Base-by-base conservation (phyloP, 1,139 yeast species). In the Taphrina betulina region DNA sequence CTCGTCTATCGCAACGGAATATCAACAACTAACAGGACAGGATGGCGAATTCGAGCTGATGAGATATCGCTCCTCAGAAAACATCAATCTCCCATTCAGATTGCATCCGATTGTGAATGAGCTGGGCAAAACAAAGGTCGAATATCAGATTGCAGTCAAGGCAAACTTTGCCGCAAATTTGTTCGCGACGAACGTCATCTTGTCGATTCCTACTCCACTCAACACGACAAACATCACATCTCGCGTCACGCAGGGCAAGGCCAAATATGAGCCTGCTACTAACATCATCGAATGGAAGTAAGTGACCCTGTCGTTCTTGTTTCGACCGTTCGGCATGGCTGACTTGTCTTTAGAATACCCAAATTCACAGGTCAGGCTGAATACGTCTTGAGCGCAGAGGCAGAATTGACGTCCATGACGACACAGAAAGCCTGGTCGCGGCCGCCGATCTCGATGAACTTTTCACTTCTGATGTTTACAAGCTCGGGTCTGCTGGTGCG, bases 31-130 rank as follows among this genome's bases (percentile, higher is more conserved):
- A 7, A 26, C 31, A 36, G 31, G 10, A 26, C 33, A 50, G 54
- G 97, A 90, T 71, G 97, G 97, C 0, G 84, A 82, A 57, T 88
- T 88, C 68, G 95, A 89, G 67, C 77, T 92, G 58, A 84, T 92
- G 94, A 74, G 81, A 44, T 90, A 90, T 75, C 78, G 78, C 57
- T 77, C 79, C 55, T 75, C 69, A 1, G 79, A 80, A 63, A 81
- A 82, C 63, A 72, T 82, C 61, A 79, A 78, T 59, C 66, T 87
- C 23, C 98, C 97, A 2, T 85, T 89, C 68, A 75, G 76, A 55
- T 77, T 88, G 10, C 72, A 76, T n/a, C 85, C 94, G 1, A 68
- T 76, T 44, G 78, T 85, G 2, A 75, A 77, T 23, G 80, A 78
- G 57, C 65, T 73, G n/a, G 83, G 82, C 2, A 67, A 72, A 40